phyloP scores from a whole-genome alignment of 768 basidiomycete genomes.

The Leccinum ochraceum region DNA sequence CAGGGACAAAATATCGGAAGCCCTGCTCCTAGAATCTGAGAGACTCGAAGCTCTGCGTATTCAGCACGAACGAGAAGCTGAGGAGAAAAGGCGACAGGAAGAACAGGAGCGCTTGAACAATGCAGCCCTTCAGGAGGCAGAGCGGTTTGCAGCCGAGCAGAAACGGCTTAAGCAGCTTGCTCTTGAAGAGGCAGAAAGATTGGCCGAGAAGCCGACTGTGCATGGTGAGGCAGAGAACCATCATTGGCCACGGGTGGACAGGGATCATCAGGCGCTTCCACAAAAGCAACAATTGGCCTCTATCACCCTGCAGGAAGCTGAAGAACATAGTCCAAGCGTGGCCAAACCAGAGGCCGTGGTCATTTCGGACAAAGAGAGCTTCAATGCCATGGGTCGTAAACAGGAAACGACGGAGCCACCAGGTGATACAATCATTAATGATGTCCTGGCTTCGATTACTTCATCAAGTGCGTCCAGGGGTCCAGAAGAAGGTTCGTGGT shows the following conservation, averaged over 20 bases:
- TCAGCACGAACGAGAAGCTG: conserved; percentile 29
- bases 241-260: conserved; percentile 14
- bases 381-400: background rate
- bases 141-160: conserved; percentile 28
- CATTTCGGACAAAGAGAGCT: background rate
- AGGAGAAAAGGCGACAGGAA: conserved; percentile 21
- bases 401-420: conserved; percentile 1
- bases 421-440: background rate
- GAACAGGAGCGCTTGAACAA: conserved; percentile 29
- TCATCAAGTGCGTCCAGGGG: conserved; percentile 1
- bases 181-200: conserved; percentile 2
- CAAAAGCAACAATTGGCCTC: conserved; percentile 5
- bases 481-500: conserved; percentile 28
- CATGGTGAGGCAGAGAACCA: conserved; percentile 32
- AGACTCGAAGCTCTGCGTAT: conserved; percentile 41
- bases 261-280: background rate
- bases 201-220: conserved; percentile 17
- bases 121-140: conserved; percentile 37
- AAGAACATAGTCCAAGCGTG: conserved; percentile 3
- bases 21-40: conserved; percentile 42
- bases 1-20: conserved; percentile 43
- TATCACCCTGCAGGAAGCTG: conserved; percentile 1
- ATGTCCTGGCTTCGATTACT: background rate
- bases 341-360: background rate
- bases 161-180: conserved; percentile 33